Percentiles rank a stretch among this genome's conserved stretches.
phyloP scores from a whole-genome alignment of 2,329 filamentous ascomycete species.

The Graphium sp. region DNA sequence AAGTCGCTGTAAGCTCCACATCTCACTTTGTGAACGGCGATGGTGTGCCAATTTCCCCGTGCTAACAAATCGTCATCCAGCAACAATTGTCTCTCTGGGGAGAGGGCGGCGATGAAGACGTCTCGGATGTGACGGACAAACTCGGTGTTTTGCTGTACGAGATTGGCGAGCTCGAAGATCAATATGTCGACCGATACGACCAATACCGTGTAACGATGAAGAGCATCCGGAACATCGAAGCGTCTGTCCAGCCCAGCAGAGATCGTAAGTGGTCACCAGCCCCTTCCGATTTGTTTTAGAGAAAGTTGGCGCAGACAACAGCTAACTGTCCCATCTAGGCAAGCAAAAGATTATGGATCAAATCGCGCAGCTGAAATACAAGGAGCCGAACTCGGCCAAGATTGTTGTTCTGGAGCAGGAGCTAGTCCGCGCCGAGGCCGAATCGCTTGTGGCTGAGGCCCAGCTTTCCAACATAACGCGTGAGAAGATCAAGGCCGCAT shows the following conservation, averaged over 20 bases:
- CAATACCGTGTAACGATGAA: conserved; percentile 99
- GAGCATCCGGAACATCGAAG: conserved; percentile 97
- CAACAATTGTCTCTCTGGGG: conserved; percentile 99
- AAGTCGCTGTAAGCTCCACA: conserved; percentile 65
- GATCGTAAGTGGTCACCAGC: conserved; percentile 55
- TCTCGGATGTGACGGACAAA: conserved; percentile 98
- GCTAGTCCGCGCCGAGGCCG: conserved; percentile 92
- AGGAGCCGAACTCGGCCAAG: conserved; percentile 94
- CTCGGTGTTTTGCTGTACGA: conserved; percentile 95
- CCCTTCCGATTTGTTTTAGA: background rate
- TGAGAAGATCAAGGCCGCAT: conserved; percentile 97
- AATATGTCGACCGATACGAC: conserved; percentile 97
- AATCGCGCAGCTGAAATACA: conserved; percentile 98
- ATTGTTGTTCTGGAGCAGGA: conserved; percentile 98
- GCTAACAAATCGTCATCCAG: conserved; percentile 23
- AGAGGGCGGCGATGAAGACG: conserved; percentile 87
- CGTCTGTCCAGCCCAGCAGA: conserved; percentile 91
- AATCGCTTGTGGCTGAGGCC: conserved; percentile 95
- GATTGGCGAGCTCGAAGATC: conserved; percentile 94
- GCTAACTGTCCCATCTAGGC: conserved; percentile 29
- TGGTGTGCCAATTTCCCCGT: background rate
- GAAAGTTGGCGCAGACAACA: background rate
- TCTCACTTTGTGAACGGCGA: background rate
- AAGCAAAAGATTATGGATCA: conserved; percentile 99
- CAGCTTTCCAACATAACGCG: conserved; percentile 98